A percentile compares a stretch with the other conserved stretches of the same genome.
Evolutionary conservation across 2,329 filamentous ascomycete species (phyloP).

Genomic region (Shiraia bambusicola): DNA sequence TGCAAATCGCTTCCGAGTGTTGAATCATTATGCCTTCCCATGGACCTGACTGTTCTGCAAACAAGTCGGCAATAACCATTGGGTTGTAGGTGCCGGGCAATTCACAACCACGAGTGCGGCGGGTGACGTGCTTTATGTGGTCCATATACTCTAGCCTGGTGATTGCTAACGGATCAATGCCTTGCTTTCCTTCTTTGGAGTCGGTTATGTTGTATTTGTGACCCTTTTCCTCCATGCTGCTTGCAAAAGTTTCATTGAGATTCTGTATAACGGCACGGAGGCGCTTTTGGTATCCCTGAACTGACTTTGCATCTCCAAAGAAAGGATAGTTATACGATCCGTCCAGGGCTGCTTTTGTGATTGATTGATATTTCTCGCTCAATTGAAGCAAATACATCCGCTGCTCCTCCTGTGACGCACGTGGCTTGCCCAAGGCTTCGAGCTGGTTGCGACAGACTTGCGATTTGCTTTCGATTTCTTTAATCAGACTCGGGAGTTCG

Average conservation of each 20-base stretch:
- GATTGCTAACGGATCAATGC: neutral
- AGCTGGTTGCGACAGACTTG: conserved; percentile 26
- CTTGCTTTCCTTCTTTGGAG: conserved; percentile 38
- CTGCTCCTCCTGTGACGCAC: conserved; percentile 51
- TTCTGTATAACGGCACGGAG: conserved; percentile 25
- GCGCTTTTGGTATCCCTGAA: conserved; percentile 9
- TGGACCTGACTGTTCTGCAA: conserved; percentile 56
- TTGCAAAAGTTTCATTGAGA: conserved; percentile 19
- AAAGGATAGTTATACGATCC: conserved; percentile 1
- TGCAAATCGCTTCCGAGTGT: conserved; percentile 42
- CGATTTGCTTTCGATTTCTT: conserved; percentile 5
- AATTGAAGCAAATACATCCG: conserved; percentile 50
- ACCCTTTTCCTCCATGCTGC: conserved; percentile 22
- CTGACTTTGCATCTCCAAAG: conserved; percentile 4
- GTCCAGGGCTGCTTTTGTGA: conserved; percentile 7
- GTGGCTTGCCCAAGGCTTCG: conserved; percentile 50
- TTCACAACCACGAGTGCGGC: conserved; percentile 53
- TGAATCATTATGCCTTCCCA: conserved; percentile 50
- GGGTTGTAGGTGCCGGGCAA: conserved; percentile 63
- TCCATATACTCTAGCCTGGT: neutral
- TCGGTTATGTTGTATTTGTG: conserved; percentile 19
- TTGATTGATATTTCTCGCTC: conserved; percentile 44
- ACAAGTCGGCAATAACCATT: conserved; percentile 59
- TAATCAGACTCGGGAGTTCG: conserved; percentile 15
- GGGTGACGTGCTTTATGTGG: conserved; percentile 27